Base-by-base conservation (phyloP, 306 rosid genomes). In the Mucuna pruriens region DNA sequence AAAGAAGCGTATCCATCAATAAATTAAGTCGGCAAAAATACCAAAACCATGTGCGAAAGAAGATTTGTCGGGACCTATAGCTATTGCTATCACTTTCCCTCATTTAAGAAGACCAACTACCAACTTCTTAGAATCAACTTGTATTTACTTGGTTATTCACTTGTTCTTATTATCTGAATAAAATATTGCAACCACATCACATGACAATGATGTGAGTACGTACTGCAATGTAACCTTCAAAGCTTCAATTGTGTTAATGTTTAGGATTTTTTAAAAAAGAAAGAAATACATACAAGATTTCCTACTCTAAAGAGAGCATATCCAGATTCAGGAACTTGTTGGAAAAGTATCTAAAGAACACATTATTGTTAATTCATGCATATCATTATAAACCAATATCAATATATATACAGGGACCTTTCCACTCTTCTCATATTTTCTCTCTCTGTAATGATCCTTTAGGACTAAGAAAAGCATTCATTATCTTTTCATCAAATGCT, bases 71-170 rank as follows among this genome's bases (percentile, higher is more conserved):
- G 23, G 80, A 65, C 80, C 38, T 54, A 10, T 42, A 15, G 44
- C 22, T 3, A 54, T 44, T 55, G 60, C 77, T 69, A 11, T 69
- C 83, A 46, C 6, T 72, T 49, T 63, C 71, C 42, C 57, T 75
- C 82, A 67, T 75, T 75, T 82, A 75, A 55, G 77, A 75, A 33
- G 9, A 42, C 52, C 80, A 82, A 77, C 85, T 33, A 67, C 85
- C 81, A 60, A 79, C 72, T 29, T 68, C 71, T 54, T 20, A 69
- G 44, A 69, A 79, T 61, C 82, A 61, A 71, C 78, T 80, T 72
- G 79, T 34, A 62, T 34, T 61, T 80, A 57, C 58, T 42, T 9
- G 48, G 19, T 42, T 11, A 77, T 34, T n/a, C n/a, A n/a, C n/a
- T n/a, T n/a, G n/a, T n/a, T 62, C 39, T 62, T 72, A 45, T 44